Evolutionary conservation across 176 grass and related monocot genomes (phyloP).

Genomic region (Dactylis glomerata): DNA sequence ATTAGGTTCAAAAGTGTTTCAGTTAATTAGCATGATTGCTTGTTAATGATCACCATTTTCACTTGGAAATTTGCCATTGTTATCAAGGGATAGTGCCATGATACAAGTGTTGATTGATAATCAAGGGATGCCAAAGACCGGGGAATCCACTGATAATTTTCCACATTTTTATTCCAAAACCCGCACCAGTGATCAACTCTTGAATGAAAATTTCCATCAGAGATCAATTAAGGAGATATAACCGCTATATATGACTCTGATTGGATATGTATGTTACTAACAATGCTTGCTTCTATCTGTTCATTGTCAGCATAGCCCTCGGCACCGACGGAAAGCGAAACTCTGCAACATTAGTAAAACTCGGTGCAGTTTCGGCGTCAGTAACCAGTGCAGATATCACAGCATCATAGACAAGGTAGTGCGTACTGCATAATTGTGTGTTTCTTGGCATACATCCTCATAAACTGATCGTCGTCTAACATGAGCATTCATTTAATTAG

Average conservation of each 20-base stretch:
- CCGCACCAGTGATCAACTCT: not conserved
- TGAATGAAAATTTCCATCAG: not conserved
- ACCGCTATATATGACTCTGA: not conserved
- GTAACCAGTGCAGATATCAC: not conserved
- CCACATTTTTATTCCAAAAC: too few relatives aligned
- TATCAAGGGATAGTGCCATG: not conserved
- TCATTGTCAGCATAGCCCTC: not conserved
- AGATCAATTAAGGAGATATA: not conserved
- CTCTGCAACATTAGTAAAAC: not conserved
- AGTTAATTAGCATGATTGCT: not conserved
- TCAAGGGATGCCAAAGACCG: not conserved
- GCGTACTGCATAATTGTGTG: not conserved
- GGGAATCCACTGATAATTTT: not conserved
- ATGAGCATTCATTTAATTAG: not conserved
- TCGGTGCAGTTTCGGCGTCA: not conserved
- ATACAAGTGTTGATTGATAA: not conserved
- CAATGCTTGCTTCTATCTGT: not conserved
- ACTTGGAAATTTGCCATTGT: not conserved
- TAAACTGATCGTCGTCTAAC: not conserved
- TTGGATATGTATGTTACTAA: not conserved
- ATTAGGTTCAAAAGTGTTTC: not conserved
- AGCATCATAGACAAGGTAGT: conserved; percentile 38
- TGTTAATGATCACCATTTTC: not conserved
- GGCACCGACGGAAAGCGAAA: not conserved
- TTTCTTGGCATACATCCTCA: not conserved